Evolutionary conservation across 2,329 filamentous ascomycete genomes (phyloP).

Genomic region (Sporothrix schenckii): DNA sequence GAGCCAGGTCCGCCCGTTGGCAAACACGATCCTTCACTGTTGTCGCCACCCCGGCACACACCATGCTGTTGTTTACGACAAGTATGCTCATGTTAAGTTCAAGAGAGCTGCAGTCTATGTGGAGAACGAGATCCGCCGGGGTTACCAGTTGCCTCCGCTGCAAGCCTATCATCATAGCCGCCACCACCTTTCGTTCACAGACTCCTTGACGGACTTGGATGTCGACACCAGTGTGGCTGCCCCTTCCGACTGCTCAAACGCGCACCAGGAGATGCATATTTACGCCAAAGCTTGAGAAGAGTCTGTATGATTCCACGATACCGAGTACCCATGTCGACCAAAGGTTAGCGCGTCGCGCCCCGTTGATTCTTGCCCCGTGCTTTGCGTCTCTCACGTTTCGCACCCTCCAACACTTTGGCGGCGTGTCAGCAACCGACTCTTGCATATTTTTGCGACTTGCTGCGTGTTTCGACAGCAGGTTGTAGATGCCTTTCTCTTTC

Average conservation of each 20-base stretch:
- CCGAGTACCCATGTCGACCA: neutral
- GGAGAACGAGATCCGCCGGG: slow-evolving; percentile 68
- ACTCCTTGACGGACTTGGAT: slow-evolving; percentile 22
- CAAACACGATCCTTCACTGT: slow-evolving; percentile 82
- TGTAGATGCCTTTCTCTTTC: too few relatives aligned
- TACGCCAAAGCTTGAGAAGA: neutral
- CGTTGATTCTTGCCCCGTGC: too few relatives aligned
- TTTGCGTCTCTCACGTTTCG: neutral
- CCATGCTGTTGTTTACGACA: slow-evolving; percentile 85
- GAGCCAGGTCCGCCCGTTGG: slow-evolving; percentile 74
- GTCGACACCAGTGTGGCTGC: slow-evolving; percentile 13
- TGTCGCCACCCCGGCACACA: slow-evolving; percentile 80
- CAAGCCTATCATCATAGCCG: slow-evolving; percentile 22
- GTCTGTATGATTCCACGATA: neutral
- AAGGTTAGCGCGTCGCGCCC: neutral
- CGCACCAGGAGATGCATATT: neutral
- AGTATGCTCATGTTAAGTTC: slow-evolving; percentile 86
- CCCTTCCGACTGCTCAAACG: neutral
- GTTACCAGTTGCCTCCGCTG: slow-evolving; percentile 55
- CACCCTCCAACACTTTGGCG: neutral
- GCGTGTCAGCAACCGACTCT: neutral
- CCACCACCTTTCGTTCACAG: slow-evolving; percentile 24
- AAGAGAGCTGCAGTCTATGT: slow-evolving; percentile 83
- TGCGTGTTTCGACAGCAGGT: neutral
- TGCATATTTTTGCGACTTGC: neutral